Evolutionary conservation across 2,329 filamentous ascomycete genomes (phyloP), one percentile per base, ranked within the genome.

Genomic region (Myriosclerotinia scirpicola): DNA sequence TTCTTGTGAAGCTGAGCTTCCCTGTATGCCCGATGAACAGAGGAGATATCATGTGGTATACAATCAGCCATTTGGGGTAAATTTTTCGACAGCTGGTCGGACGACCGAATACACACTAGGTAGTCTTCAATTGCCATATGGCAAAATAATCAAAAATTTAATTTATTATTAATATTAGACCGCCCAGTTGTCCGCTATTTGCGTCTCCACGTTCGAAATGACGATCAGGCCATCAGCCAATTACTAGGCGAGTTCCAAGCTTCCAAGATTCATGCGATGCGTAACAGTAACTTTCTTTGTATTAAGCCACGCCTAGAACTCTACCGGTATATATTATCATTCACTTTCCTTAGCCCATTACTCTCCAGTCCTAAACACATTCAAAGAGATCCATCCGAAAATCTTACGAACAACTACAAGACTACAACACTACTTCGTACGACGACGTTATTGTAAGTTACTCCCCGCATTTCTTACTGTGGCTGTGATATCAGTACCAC

Each of bases 231-330:
- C 60, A 65, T 65, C 22, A 22, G 44, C 63, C 63, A 65, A 65
- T 65, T 30, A 26, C 12, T 50, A 15, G 17, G 22, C 34, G 42
- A 11, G 48, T 64, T 64, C 40, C 48, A 64, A 64, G 59, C 59
- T 67, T 67, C 65, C 60, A 64, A 64, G 65, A 53, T 62, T 52
- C 46, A 38, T 38, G 22, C 44, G 20, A 38, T 38, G 22, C 44
- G 20, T 38, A 50, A 60, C 20, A 38, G 30, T 34, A 20, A 38
- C 44, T 60, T 60, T 60, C 56, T 60, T 60, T 60, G 42, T 60
- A 48, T 60, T 7, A 48, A 60, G 56, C 56, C 56, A 60, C 56
- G 26, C 44, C 56, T 60, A 60, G 55, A 60, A 48, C 48, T 48
- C 30, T 34, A 34, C 26, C 26, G 26, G 26, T 48, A 26, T 66